Percentiles rank a stretch among this genome's conserved stretches.
phyloP scores from a whole-genome alignment of 495 filamentous ascomycete genomes.

The Thermothielavioides terrestris region DNA sequence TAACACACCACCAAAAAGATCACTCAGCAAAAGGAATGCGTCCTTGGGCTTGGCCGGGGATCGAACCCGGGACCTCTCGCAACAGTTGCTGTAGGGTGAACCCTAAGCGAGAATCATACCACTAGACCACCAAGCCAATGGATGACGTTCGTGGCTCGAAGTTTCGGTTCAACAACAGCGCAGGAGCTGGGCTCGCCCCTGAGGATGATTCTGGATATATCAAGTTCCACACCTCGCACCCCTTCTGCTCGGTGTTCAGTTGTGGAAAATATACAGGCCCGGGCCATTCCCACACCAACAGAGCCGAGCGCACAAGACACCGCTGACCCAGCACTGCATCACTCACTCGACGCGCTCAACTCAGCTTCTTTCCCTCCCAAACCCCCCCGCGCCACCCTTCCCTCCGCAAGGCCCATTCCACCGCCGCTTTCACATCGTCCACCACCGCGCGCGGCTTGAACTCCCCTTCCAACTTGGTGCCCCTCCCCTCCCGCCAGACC shows the following conservation, averaged over 20 bases:
- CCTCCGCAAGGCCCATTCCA: conserved; percentile 33
- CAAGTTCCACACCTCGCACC: neutral
- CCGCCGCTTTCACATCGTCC: conserved; percentile 48
- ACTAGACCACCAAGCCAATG: conserved; percentile 16
- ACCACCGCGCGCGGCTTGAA: conserved; percentile 48
- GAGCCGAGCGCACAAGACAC: neutral
- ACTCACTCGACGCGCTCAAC: too few relatives aligned
- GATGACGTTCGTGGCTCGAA: neutral
- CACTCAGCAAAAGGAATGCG: neutral
- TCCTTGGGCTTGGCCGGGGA: conserved; percentile 15
- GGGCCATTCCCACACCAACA: neutral
- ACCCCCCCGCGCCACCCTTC: conserved; percentile 24
- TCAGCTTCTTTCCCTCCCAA: neutral
- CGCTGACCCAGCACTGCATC: neutral
- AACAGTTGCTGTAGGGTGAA: conserved; percentile 12
- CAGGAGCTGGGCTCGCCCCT: too few relatives aligned
- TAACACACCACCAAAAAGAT: neutral
- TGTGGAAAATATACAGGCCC: neutral
- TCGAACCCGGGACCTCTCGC: conserved; percentile 21
- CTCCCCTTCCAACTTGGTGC: conserved; percentile 26
- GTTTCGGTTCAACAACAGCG: neutral
- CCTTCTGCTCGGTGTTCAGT: neutral
- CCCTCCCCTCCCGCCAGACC: conserved; percentile 52
- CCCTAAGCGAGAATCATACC: conserved; percentile 21
- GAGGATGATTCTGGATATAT: too few relatives aligned